Conservation (phyloP, 331 rosid genomes). For the Saraca asoca region DNA sequence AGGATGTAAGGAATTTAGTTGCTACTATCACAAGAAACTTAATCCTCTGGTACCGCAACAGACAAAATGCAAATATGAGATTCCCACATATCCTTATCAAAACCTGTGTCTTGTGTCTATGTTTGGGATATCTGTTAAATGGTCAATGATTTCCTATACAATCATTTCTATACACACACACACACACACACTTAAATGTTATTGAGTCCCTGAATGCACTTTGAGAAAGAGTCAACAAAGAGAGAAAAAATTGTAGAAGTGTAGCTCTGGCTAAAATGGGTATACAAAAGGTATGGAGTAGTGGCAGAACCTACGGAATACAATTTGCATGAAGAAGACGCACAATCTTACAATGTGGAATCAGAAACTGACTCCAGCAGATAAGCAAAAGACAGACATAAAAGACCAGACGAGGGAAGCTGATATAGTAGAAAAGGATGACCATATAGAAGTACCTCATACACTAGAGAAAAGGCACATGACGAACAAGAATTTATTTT, state of each 20-base stretch:
- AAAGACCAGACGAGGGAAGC: background rate
- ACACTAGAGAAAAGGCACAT: background rate
- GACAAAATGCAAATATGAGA: background rate
- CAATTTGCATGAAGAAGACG: background rate
- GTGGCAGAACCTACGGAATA: background rate
- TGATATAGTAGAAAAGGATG: background rate
- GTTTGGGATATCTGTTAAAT: too few relatives aligned
- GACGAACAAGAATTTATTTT: background rate
- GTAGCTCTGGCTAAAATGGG: too few relatives aligned
- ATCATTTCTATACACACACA: background rate
- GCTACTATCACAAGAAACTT: conserved; percentile 11
- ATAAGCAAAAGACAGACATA: background rate
- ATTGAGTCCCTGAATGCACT: background rate
- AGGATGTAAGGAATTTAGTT: background rate
- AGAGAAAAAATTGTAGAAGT: background rate
- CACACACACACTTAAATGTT: conserved; percentile 6
- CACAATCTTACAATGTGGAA: background rate
- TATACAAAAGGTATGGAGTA: background rate
- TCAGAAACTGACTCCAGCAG: background rate
- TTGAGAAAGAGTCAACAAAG: background rate
- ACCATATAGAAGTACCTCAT: background rate
- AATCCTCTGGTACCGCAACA: background rate
- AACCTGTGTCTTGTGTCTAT: background rate
- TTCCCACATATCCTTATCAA: background rate
- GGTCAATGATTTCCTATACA: too few relatives aligned